Conservation (phyloP, 371 early-diverging fungal genomes). For the Syncephalastrum sp. region DNA sequence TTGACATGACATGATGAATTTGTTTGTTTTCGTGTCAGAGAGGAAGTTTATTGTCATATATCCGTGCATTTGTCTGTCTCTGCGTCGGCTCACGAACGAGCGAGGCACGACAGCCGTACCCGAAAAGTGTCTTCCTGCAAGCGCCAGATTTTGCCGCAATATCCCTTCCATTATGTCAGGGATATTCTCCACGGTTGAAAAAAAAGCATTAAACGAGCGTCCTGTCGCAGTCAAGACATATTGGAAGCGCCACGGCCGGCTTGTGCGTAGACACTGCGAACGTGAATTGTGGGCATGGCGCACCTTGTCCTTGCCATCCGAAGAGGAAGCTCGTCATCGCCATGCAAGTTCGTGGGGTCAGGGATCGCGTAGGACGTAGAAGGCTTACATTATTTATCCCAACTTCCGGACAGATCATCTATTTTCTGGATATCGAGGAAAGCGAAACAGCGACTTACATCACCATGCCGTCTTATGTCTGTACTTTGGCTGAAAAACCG, state of each 20-base stretch:
- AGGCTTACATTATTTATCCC: not conserved
- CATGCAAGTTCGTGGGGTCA: slow-evolving; percentile 23
- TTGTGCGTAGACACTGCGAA: slow-evolving; percentile 31
- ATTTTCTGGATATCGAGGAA: slow-evolving; percentile 23
- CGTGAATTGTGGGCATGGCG: slow-evolving; percentile 37
- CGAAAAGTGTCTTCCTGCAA: too few species aligned
- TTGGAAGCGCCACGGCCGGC: slow-evolving; percentile 27
- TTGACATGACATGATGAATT: too few species aligned
- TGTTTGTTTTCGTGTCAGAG: too few species aligned
- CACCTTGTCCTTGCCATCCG: slow-evolving; percentile 17
- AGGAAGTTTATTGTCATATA: too few species aligned
- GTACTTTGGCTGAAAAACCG: slow-evolving; percentile 14
- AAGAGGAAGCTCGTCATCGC: slow-evolving; percentile 16
- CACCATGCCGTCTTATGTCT: slow-evolving; percentile 30
- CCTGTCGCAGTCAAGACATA: slow-evolving; percentile 44
- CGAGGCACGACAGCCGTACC: too few species aligned
- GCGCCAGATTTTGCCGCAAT: too few species aligned
- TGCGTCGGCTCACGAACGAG: too few species aligned
- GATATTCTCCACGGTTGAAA: slow-evolving; percentile 35
- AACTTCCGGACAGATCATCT: slow-evolving; percentile 22
- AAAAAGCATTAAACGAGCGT: slow-evolving; percentile 5
- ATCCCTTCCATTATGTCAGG: slow-evolving; percentile 18
- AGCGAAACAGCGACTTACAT: slow-evolving; percentile 17
- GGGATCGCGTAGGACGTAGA: too few species aligned
- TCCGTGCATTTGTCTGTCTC: too few species aligned